A percentile compares a stretch with the other conserved stretches of the same genome.
Conservation (phyloP, 1,284 basidiomycete species). For the Pholiota adiposa region DNA sequence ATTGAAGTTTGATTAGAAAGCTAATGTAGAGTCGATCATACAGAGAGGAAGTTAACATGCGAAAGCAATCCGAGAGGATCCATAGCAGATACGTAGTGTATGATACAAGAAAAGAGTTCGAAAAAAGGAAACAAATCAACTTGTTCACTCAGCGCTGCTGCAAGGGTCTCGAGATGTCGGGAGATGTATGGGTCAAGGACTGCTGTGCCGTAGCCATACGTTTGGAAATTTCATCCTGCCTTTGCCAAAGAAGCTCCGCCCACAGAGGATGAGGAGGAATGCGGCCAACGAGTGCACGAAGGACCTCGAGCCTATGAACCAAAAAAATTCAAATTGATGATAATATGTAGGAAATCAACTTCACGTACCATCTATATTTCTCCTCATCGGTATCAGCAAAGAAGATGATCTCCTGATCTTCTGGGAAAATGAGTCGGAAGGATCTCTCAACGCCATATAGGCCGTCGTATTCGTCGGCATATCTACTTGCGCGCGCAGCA, state of each 20-base stretch:
- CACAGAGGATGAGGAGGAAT: slow-evolving; percentile 90
- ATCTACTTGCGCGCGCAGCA: slow-evolving; percentile 41
- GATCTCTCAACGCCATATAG: slow-evolving; percentile 81
- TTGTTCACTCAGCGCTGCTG: slow-evolving; percentile 16
- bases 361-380: slow-evolving; percentile 82
- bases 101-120: slow-evolving; percentile 23
- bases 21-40: slow-evolving; percentile 15
- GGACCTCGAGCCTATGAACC: slow-evolving; percentile 88
- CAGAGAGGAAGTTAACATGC: slow-evolving; percentile 20
- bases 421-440: slow-evolving; percentile 85
- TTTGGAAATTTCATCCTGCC: slow-evolving; percentile 55
- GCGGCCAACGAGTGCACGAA: slow-evolving; percentile 80
- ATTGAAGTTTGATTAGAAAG: slow-evolving; percentile 8
- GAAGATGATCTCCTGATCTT: slow-evolving; percentile 85
- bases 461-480: slow-evolving; percentile 70
- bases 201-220: slow-evolving; percentile 31
- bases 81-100: slow-evolving; percentile 22
- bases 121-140: slow-evolving; percentile 3
- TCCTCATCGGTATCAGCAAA: slow-evolving; percentile 92
- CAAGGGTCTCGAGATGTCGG: slow-evolving; percentile 13
- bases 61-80: slow-evolving; percentile 24
- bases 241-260: slow-evolving; percentile 87
- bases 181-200: slow-evolving; percentile 15
- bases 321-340: no score
- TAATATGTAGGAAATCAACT: slow-evolving; percentile 1